Evolutionary conservation across 441 rosid species (phyloP), one percentile per base, ranked within the genome.

Genomic region (Corymbia citriodora): DNA sequence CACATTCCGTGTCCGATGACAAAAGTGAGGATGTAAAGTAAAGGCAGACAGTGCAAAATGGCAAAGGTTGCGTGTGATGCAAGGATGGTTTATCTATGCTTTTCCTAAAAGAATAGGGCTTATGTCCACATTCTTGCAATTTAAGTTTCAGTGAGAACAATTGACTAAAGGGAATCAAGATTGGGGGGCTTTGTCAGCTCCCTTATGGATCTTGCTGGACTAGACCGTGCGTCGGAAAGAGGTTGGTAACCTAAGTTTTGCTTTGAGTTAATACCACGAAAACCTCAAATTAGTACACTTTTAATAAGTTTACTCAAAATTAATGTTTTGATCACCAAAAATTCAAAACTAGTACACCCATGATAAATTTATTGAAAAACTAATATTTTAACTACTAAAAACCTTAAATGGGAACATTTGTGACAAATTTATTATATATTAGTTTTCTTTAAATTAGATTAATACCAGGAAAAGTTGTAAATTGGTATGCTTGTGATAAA

Each of bases 281-380:
- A 10, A 59, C 11, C 25, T 59, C 65, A 59, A 25, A 25, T 5
- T 0, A 3, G 25, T 59, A 21, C 23, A 57, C 9, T 4, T 53
- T 12, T 53, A 13, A 57, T 2, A 57, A 57, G 9, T 59, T 59
- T 59, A 59, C 0, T 0, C 10, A 1, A 59, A 59, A 59, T 0
- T 59, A 59, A 59, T 59, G 25, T 59, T 29, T 59, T 59, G n/a
- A 59, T 7, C 14, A 25, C 14, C 0, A 59, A 25, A 59, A 9
- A 59, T 0, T 10, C 3, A 10, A 2, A 59, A 3, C 0, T 25
- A 0, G 14, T 59, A 59, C 7, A 59, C 14, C 0, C 10, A 25
- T 0, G 65, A 1, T 59, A 59, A 59, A 59, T 25, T 59, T 59
- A 25, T 2, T 6, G 0, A 0, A 59, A 59, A 25, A 25, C 0